phyloP scores from a whole-genome alignment of 306 rosid species.

The Cicer arietinum region DNA sequence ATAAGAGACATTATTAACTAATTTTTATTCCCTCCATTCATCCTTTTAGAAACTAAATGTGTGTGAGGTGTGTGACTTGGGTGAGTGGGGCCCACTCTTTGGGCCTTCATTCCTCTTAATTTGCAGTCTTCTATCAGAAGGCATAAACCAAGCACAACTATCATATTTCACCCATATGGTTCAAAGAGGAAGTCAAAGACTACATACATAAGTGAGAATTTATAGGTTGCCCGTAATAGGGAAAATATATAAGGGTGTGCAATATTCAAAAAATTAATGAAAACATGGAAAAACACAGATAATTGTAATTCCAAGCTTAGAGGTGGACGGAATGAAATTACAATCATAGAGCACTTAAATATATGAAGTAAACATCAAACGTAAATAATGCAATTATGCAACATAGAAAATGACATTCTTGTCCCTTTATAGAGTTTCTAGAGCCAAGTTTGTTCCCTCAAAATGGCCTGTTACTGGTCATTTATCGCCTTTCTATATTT shows the following conservation, averaged over 20 bases:
- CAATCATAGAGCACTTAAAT: too few species aligned
- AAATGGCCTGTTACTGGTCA: background rate
- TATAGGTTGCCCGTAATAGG: background rate
- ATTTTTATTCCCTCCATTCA: too few species aligned
- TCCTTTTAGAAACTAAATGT: too few species aligned
- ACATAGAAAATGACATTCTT: background rate
- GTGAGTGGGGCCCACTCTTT: too few species aligned
- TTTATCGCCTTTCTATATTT: too few species aligned
- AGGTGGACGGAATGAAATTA: too few species aligned
- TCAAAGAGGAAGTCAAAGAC: conserved; percentile 8
- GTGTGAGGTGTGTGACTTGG: too few species aligned
- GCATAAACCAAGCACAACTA: background rate
- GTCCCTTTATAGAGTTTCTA: background rate
- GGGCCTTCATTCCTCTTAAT: too few species aligned
- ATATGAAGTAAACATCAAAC: too few species aligned
- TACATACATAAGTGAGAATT: background rate
- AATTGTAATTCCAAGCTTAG: too few species aligned
- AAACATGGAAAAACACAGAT: background rate
- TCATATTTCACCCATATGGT: conserved; percentile 2
- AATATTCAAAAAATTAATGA: too few species aligned
- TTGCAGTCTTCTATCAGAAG: background rate
- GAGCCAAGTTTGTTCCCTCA: background rate
- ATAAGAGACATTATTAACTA: too few species aligned
- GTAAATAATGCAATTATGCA: background rate
- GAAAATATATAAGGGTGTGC: background rate